Conservation (phyloP, 2,329 filamentous ascomycete genomes). For the Cordyceps cicadae region DNA sequence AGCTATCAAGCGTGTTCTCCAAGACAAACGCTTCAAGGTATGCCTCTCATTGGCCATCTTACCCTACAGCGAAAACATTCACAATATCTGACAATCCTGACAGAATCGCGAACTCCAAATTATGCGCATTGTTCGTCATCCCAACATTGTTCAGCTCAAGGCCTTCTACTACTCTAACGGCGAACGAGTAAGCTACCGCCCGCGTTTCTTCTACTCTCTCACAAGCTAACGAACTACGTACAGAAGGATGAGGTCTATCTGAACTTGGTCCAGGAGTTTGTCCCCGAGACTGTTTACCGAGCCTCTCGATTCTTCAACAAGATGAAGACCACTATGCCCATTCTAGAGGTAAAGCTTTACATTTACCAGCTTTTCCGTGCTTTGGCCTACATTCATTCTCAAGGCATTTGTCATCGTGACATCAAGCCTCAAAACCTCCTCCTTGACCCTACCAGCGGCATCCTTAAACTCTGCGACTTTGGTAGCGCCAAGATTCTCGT, state of each 20-base stretch:
- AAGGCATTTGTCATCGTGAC: constrained; percentile 97
- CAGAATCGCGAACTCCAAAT: constrained; percentile 99
- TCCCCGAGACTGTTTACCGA: constrained; percentile 96
- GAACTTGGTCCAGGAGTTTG: constrained; percentile 95
- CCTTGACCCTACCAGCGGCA: constrained; percentile 80
- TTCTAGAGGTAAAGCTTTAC: constrained; percentile 97
- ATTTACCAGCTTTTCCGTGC: constrained; percentile 99
- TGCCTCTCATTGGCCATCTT: constrained; percentile 17
- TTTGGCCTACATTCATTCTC: constrained; percentile 96
- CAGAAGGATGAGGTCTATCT: constrained; percentile 98
- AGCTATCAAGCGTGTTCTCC: constrained; percentile 95
- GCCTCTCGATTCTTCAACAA: constrained; percentile 99
- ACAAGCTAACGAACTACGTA: constrained; percentile 7
- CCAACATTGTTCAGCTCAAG: constrained; percentile 97
- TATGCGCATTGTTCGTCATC: constrained; percentile 98
- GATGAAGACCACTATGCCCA: constrained; percentile 99
- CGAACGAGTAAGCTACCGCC: constrained; percentile 64
- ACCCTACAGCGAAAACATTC: background rate
- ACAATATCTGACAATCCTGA: constrained; percentile 14
- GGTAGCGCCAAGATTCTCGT: constrained; percentile 97
- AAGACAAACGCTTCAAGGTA: constrained; percentile 99
- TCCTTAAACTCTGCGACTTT: constrained; percentile 97
- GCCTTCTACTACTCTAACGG: constrained; percentile 99
- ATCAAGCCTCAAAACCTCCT: constrained; percentile 99
- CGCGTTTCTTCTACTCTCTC: background rate